Conservation (phyloP, 108 stramenopile genomes). For the Parietichytrium sp. region DNA sequence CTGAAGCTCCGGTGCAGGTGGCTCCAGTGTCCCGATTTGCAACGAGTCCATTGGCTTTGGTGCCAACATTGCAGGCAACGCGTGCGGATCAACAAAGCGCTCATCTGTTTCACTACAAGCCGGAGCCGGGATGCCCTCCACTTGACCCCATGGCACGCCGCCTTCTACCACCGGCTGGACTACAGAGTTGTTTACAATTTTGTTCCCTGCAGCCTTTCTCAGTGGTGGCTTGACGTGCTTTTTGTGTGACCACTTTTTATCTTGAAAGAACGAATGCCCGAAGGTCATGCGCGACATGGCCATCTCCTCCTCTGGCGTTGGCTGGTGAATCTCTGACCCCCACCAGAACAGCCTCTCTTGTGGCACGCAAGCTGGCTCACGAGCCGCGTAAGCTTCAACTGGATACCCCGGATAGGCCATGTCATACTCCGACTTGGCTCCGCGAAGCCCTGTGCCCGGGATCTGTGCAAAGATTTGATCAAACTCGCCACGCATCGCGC, state of each 20-base stretch:
- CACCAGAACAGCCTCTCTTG: slow-evolving; percentile 20
- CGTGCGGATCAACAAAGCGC: too few relatives aligned
- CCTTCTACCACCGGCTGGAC: neutral
- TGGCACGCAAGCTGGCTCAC: neutral
- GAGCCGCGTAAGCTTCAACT: neutral
- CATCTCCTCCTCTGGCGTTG: neutral
- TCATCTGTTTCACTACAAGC: neutral
- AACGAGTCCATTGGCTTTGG: neutral
- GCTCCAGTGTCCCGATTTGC: neutral
- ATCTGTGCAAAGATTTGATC: slow-evolving; percentile 10
- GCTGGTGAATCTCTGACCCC: neutral
- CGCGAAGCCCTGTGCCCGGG: too few relatives aligned
- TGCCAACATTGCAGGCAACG: too few relatives aligned
- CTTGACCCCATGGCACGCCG: neutral
- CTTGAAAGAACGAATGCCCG: too few relatives aligned
- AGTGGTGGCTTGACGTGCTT: too few relatives aligned
- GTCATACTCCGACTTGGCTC: neutral
- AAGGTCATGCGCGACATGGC: neutral
- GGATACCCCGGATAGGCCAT: neutral
- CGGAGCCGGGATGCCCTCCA: neutral
- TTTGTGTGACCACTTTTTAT: too few relatives aligned
- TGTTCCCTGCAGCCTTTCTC: neutral
- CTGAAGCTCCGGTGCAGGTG: neutral
- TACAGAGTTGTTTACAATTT: neutral
- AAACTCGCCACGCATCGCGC: slow-evolving; percentile 1